These are phyloP conservation scores for Suillus spraguei DNA, from an alignment of 768 basidiomycete species.

Conservation along the genomic window DNA sequence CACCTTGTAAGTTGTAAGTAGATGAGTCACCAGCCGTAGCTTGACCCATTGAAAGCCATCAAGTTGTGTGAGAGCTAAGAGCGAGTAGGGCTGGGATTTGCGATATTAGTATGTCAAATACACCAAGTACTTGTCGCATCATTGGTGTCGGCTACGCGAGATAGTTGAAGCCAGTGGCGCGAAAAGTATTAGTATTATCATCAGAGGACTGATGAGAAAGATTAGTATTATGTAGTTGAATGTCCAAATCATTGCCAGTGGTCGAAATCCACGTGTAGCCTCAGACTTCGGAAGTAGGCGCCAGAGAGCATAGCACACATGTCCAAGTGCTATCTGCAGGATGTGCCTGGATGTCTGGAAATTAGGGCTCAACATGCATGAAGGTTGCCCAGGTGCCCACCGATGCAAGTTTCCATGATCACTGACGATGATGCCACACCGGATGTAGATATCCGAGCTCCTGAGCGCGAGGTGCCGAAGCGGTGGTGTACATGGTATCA, in stretches of 20 bases:
- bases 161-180: no score
- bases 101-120: no score
- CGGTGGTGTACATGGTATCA: neutral
- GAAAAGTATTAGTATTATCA: no score
- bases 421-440: neutral
- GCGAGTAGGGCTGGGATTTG: no score
- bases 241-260: neutral
- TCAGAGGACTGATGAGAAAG: neutral
- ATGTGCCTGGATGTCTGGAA: neutral
- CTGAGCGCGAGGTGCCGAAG: neutral
- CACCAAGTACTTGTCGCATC: no score
- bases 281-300: no score
- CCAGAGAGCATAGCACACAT: no score
- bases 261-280: neutral
- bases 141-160: no score
- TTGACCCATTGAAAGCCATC: neutral
- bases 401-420: neutral
- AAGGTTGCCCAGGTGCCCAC: neutral
- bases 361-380: neutral
- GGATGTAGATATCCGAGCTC: neutral
- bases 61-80: neutral
- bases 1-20: neutral
- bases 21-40: neutral
- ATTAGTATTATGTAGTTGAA: neutral
- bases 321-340: neutral